phyloP scores from a whole-genome alignment of 1,284 basidiomycete genomes.

The Leccinum solheimii region DNA sequence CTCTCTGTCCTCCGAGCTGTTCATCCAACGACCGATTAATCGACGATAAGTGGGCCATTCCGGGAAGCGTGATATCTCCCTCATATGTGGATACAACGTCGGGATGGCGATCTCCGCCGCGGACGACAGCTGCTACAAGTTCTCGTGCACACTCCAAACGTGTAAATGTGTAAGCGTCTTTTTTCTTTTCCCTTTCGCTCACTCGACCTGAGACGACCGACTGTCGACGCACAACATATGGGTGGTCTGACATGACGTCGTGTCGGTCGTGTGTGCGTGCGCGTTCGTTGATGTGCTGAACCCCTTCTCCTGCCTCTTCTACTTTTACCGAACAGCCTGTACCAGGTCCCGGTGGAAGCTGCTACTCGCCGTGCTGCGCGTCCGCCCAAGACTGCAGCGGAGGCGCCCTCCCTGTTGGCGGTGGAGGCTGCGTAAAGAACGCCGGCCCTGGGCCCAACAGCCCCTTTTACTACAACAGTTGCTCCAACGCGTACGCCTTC shows the following conservation, averaged over 20 bases:
- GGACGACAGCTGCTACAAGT: neutral
- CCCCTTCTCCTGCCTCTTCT: neutral
- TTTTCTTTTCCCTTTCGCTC: neutral
- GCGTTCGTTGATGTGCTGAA: neutral
- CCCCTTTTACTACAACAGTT: slow-evolving; percentile 24
- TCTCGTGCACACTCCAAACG: slow-evolving; percentile 22
- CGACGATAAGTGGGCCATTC: slow-evolving; percentile 18
- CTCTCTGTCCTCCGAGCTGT: neutral
- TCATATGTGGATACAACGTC: neutral
- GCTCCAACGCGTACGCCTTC: slow-evolving; percentile 22
- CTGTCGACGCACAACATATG: neutral
- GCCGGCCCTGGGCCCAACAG: slow-evolving; percentile 24
- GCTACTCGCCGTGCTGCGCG: slow-evolving; percentile 28
- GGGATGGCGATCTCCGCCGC: neutral
- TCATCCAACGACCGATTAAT: neutral
- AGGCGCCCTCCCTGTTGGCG: slow-evolving; percentile 22
- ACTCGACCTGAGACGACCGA: neutral
- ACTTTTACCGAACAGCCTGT: slow-evolving; percentile 18
- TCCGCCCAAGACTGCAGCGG: slow-evolving; percentile 15
- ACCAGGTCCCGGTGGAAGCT: slow-evolving; percentile 21
- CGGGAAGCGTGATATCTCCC: slow-evolving; percentile 13
- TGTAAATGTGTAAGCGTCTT: slow-evolving; percentile 8
- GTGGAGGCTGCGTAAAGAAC: slow-evolving; percentile 27
- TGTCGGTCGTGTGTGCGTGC: neutral
- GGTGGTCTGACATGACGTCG: neutral